Evolutionary conservation across 1,284 basidiomycete species (phyloP), one percentile per base, ranked within the genome.

Genomic region (Inonotus hispidus): DNA sequence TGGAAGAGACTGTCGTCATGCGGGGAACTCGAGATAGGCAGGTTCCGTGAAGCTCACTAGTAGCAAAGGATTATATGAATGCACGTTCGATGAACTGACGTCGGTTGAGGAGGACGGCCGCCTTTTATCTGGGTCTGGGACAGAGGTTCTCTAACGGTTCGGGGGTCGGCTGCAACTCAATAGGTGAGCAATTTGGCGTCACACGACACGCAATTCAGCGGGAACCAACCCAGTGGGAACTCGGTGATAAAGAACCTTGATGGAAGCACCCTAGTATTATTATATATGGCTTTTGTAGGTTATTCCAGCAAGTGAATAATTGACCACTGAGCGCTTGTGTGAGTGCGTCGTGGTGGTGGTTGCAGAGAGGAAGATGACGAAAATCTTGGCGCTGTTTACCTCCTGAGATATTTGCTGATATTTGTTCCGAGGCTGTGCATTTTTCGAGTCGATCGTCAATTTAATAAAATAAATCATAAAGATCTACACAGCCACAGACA

Each of bases 181-280:
- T 52, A 35, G 27, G 8, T 52, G 16, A 52, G 50, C 32, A 35
- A 52, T 27, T 32, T 52, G 25, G 50, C 32, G 50, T 52, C 50
- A 52, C 50, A 52, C 50, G 50, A 52, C 50, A 52, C 50, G 50
- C 50, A 52, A 52, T 52, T 52, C 50, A 52, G 21, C 50, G 27
- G 10, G 50, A 52, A 52, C 25, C 50, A 35, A 16, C 32, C 25
- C 21, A 16, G 32, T 52, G 50, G 27, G 50, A 52, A 35, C 11
- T 35, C 50, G 2, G 27, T 32, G 16, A 52, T 27, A 4, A 35
- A 35, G 50, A 52, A 52, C 29, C 32, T 35, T 52, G 50, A 52
- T 23, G 8, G 32, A 16, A 27, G 29, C 16, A 43, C 7, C 7
- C 7, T 16, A 21, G 16, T 13, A 16, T 43, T 5, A n/a, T n/a